Conservation (phyloP, 805 yeast species). For the Yamadazyma paraphyllophila region DNA sequence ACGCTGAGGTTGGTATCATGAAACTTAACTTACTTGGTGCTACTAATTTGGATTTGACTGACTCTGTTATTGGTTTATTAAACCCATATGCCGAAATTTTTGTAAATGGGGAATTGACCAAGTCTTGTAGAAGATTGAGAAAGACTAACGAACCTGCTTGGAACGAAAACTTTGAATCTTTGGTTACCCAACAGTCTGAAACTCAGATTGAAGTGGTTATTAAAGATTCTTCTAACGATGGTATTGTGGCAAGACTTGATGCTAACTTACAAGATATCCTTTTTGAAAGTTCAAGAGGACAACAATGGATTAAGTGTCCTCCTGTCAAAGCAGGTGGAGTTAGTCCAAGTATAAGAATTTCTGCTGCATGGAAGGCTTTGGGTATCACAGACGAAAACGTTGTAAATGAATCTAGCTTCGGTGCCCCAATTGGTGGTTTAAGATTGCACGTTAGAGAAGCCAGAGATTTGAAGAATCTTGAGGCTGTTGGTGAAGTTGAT, state of each 20-base stretch:
- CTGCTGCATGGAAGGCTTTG: constrained; percentile 71
- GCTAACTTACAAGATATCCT: constrained; percentile 54
- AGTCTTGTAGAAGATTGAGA: constrained; percentile 58
- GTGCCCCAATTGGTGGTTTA: constrained; percentile 66
- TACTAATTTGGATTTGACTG: constrained; percentile 50
- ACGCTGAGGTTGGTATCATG: constrained; percentile 72
- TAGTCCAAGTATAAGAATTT: constrained; percentile 44
- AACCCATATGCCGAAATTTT: constrained; percentile 70
- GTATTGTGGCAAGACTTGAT: constrained; percentile 52
- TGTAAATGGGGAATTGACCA: constrained; percentile 55
- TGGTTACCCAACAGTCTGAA: constrained; percentile 58
- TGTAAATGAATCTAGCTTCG: constrained; percentile 40
- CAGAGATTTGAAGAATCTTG: constrained; percentile 51
- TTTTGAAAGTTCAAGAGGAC: constrained; percentile 49
- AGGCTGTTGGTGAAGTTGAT: constrained; percentile 70
- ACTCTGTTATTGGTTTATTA: constrained; percentile 50
- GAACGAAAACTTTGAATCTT: constrained; percentile 60
- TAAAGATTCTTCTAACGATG: constrained; percentile 58
- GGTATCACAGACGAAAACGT: constrained; percentile 49
- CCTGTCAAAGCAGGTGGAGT: constrained; percentile 45
- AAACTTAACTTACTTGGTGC: constrained; percentile 63
- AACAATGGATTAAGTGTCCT: constrained; percentile 46
- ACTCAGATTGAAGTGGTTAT: constrained; percentile 56
- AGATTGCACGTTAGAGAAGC: constrained; percentile 59
- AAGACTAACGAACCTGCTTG: constrained; percentile 73